Evolutionary conservation across 352 stramenopile species (phyloP).

Genomic region (Globisporangium splendens): DNA sequence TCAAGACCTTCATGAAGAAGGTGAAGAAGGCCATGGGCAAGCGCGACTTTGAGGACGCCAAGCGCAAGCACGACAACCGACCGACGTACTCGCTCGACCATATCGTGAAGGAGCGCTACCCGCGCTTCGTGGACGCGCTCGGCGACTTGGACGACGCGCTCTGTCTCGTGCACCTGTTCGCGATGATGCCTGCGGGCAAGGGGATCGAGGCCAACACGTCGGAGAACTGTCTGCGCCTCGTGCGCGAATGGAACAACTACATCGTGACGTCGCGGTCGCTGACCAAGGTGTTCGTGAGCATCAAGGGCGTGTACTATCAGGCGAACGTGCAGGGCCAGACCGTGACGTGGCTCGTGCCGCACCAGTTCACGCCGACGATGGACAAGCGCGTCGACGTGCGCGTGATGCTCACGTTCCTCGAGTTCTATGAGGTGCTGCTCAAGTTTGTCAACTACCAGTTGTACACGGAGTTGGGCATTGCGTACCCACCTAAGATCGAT

Average conservation of each 20-base stretch:
- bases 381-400: constrained; percentile 97
- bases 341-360: constrained; percentile 97
- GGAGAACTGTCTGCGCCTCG: constrained; percentile 89
- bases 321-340: constrained; percentile 90
- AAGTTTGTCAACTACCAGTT: constrained; percentile 99
- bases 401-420: constrained; percentile 99
- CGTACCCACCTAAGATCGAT: constrained; percentile 93
- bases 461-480: constrained; percentile 93
- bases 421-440: constrained; percentile 99
- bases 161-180: constrained; percentile 97
- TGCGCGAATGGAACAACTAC: constrained; percentile 96
- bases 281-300: constrained; percentile 98
- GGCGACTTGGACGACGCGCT: constrained; percentile 98
- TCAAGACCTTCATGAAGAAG: constrained; percentile 99
- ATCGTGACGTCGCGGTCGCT: constrained; percentile 88
- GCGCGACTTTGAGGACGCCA: constrained; percentile 78
- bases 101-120: constrained; percentile 98
- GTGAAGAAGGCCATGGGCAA: constrained; percentile 84
- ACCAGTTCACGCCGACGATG: constrained; percentile 97
- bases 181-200: constrained; percentile 91
- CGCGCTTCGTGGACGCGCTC: constrained; percentile 96
- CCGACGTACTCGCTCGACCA: constrained; percentile 97
- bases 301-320: constrained; percentile 99
- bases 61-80: constrained; percentile 81
- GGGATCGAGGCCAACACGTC: constrained; percentile 86